A percentile compares a stretch with the other conserved stretches of the same genome.
phyloP scores from a whole-genome alignment of 2,329 filamentous ascomycete genomes.

The Ophiosphaerella korrae region DNA sequence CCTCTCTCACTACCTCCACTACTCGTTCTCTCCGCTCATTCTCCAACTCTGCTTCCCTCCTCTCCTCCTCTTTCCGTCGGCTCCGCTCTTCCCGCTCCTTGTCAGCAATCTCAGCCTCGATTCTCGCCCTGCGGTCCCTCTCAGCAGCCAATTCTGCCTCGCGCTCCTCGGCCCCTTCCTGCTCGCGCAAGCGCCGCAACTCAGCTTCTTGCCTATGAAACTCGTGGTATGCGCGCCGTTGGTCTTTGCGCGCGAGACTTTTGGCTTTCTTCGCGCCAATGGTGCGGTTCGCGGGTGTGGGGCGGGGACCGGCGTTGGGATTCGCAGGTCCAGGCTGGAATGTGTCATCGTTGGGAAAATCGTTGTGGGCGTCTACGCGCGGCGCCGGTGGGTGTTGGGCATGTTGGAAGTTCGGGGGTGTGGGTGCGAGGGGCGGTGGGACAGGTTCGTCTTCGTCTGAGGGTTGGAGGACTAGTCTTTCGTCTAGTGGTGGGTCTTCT shows the following conservation, averaged over 20 bases:
- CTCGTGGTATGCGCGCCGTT: slow-evolving; percentile 54
- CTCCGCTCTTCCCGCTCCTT: slow-evolving; percentile 49
- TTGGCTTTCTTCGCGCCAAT: slow-evolving; percentile 58
- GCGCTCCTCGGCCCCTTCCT: slow-evolving; percentile 51
- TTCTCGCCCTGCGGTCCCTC: slow-evolving; percentile 47
- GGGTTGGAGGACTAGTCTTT: slow-evolving; percentile 30
- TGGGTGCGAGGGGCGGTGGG: slow-evolving; percentile 32
- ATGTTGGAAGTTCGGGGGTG: slow-evolving; percentile 27
- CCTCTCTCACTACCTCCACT: slow-evolving; percentile 33
- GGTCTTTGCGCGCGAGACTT: slow-evolving; percentile 53
- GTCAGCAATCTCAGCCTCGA: slow-evolving; percentile 51
- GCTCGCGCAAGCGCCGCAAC: slow-evolving; percentile 50
- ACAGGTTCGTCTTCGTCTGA: slow-evolving; percentile 20
- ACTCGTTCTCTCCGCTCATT: slow-evolving; percentile 34
- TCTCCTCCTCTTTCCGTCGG: slow-evolving; percentile 44
- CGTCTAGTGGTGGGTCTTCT: slow-evolving; percentile 31
- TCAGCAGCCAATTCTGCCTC: slow-evolving; percentile 50
- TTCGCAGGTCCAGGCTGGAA: slow-evolving; percentile 42
- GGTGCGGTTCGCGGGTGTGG: slow-evolving; percentile 36
- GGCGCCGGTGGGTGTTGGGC: slow-evolving; percentile 2
- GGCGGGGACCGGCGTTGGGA: slow-evolving; percentile 24
- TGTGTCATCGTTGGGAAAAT: slow-evolving; percentile 10
- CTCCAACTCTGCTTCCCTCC: slow-evolving; percentile 46
- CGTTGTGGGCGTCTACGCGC: slow-evolving; percentile 5
- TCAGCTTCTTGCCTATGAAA: slow-evolving; percentile 56